Base-by-base conservation (phyloP, 1,284 basidiomycete species). In the Boletellus deceptivus region DNA sequence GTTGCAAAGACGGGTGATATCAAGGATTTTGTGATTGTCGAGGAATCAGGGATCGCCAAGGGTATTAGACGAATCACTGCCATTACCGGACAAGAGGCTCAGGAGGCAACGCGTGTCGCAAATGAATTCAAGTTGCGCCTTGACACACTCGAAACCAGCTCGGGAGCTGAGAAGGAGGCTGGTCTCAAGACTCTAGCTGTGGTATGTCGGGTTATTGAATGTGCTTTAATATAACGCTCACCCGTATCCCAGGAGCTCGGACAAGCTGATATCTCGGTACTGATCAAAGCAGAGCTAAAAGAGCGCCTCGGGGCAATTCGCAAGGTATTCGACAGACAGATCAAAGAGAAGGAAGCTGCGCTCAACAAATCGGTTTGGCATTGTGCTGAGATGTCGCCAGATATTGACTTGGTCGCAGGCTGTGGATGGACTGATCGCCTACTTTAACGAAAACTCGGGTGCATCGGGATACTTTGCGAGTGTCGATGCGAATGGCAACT, bases 41-140 rank as follows among this genome's bases (percentile, higher is more conserved):
- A 99, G 67, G 97, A 99, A 71, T 90, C 90, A 7, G 95, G 95
- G 43, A 99, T 99, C 59, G 97, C 96, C 27, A 99, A 98, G 76
- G 96, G 96, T 38, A 96, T 98, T 60, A 88, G 97, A 51, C 86
- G 96, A 47, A 87, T 99, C 51, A 87, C 91, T 40, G 96, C 94
- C 17, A 87, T 99, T 35, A 98, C 97, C 1, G 96, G 96, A 16
- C 84, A 94, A 60, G 94, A 98, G 68, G 96, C 96, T 0, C 80
- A 86, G 22, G 85, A 88, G 34, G 93, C 90, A 4, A 85, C 81
- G 7, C 83, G 88, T 29, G 69, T 80, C 39, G 93, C 91, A 1
- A 78, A 83, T 55, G 77, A 79, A 18, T 78, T 93, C 39, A 77
- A 80, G 53, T 72, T 76, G 5, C 80, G 79, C 54, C 79, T 98